Evolutionary conservation across 352 stramenopile genomes (phyloP), one percentile per base, ranked within the genome.

Genomic region (Globisporangium yorkense): DNA sequence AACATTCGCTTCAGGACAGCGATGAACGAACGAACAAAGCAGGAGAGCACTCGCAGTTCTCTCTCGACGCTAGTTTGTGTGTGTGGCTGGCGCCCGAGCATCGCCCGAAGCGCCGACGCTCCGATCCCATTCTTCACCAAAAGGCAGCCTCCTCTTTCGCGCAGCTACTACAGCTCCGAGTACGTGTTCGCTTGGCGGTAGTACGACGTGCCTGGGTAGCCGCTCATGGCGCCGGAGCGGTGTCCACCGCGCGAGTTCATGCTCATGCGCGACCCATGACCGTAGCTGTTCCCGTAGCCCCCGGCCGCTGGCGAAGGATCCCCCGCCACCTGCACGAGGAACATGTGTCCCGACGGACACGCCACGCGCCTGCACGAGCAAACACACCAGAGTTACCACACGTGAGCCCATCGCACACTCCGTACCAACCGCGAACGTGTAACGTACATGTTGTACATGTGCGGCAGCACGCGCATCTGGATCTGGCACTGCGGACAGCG

Each of bases 391-490:
- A 1, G 47, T 35, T 10, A 47, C 29, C 20, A 48, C 10, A 0
- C 5, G 20, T 21, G 8, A 46, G 40, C 51, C 35, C 61, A 58
- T 51, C 21, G 21, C 31, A 49, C 24, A 40, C 24, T 27, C 24
- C 24, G 24, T 27, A 27, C 24, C 24, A 27, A 27, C 24, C 24
- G 24, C 24, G 24, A 27, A 27, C 24, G 1, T 2, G 24, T 16
- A 9, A 77, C 78, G 40, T 83, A 92, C 84, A 94, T 90, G 76
- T 94, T 94, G 65, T 92, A 94, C 84, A 94, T 94, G 62, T 94
- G 80, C 7, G 84, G 84, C 2, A 94, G 72, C 49, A 94, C 84
- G 20, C 84, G 80, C 82, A 94, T 92, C 61, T 94, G 81, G 59
- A 94, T 92, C 39, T 91, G 84, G 56, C 84, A 94, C 58, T 91